A percentile compares a stretch with the other conserved stretches of the same genome.
phyloP scores from a whole-genome alignment of 306 rosid species.

The Erythrophleum fordii region DNA sequence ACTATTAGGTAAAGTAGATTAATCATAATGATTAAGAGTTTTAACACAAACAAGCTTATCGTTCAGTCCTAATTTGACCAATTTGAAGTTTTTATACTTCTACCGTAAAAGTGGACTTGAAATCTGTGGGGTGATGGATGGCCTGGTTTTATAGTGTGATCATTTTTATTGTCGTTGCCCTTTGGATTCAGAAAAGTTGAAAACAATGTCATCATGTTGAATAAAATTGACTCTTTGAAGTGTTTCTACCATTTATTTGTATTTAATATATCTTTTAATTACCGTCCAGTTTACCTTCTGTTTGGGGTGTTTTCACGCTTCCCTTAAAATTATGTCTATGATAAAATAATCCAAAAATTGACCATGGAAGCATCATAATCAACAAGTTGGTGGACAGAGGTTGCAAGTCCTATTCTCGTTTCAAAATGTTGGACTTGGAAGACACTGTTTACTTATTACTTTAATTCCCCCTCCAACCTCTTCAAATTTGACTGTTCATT shows the following conservation, averaged over 20 bases:
- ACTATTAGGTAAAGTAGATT: constrained; percentile 35
- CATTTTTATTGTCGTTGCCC: constrained; percentile 1
- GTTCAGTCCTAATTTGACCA: constrained; percentile 32
- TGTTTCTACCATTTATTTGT: neutral
- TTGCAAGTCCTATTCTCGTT: constrained; percentile 18
- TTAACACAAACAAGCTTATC: constrained; percentile 19
- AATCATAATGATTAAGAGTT: constrained; percentile 41
- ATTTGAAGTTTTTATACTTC: constrained; percentile 30
- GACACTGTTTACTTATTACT: neutral
- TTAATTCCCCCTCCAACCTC: neutral
- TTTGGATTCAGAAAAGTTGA: constrained; percentile 44
- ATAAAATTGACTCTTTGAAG: constrained; percentile 32
- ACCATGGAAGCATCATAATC: constrained; percentile 20
- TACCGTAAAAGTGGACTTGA: constrained; percentile 23
- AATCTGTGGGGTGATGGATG: constrained; percentile 9
- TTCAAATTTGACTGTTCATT: neutral
- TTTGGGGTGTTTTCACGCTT: neutral
- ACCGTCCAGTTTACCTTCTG: neutral
- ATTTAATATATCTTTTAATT: neutral
- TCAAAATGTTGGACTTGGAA: constrained; percentile 40
- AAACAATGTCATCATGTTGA: constrained; percentile 29
- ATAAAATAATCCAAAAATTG: constrained; percentile 31
- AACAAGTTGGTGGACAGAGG: constrained; percentile 19
- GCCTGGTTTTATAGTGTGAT: neutral
- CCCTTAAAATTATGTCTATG: neutral